Evolutionary conservation across 768 basidiomycete genomes (phyloP), one percentile per base, ranked within the genome.

Genomic region (Mycena belliarum): DNA sequence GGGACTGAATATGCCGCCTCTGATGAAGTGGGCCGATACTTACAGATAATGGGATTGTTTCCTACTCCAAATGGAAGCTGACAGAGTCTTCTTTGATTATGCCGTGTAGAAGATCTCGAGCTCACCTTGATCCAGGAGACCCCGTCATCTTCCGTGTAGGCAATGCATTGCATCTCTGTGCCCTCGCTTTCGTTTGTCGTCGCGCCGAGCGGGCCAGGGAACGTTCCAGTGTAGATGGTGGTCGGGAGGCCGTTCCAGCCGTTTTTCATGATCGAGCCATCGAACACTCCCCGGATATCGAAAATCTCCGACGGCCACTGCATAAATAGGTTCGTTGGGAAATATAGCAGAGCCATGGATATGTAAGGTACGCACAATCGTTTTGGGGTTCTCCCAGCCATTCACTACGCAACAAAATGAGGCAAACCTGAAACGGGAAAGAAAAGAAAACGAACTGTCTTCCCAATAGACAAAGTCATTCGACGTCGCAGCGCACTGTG

Each of bases 391-490:
- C 47, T 60, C 59, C 59, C 59, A 60, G 21, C 59, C 52, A n/a
- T 60, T 60, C 49, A 60, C 59, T 60, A 12, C 2, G 26, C 14
- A 7, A n/a, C n/a, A 15, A 51, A 21, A 9, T 55, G 24, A 55
- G 38, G 1, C 6, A 32, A 42, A 50, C 4, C 16, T n/a, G n/a
- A 3, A 24, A 10, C 18, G 24, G 10, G 28, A 9, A 35, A 29
- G 28, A 35, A 1, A 9, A n/a, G 38, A 33, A 1, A 24, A 44
- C 59, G n/a, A 24, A 60, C 59, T 60, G 45, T 60, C 59, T 51
- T 55, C 49, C 59, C 59, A 60, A 20, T 60, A 60, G 25, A 60
- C 59, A n/a, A 60, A 55, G 25, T 60, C 59, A 11, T 46, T 55
- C 24, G 59, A 55, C 6, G 49, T 51, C 4, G 59, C 59, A 14